These are phyloP conservation scores for Ogataea pignaliae DNA, from an alignment of 805 yeast species.

Conservation along the genomic window DNA sequence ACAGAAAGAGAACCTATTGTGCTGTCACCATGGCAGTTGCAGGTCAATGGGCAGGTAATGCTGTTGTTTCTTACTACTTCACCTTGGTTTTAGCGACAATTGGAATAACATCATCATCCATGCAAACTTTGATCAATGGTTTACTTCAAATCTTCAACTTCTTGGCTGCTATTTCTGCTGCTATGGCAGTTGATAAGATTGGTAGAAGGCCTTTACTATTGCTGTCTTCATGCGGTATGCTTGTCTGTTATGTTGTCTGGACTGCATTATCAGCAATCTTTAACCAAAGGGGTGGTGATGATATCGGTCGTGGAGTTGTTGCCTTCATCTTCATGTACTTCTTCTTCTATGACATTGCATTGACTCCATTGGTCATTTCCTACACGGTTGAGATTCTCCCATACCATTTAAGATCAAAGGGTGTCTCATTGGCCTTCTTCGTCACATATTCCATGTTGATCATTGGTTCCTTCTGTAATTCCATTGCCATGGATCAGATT, in stretches of 20 bases:
- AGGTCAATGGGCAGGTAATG: slow-evolving; percentile 43
- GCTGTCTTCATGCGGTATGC: slow-evolving; percentile 34
- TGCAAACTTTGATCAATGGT: slow-evolving; percentile 48
- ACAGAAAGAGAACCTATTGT: slow-evolving; percentile 36
- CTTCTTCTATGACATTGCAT: slow-evolving; percentile 39
- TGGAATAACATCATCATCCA: slow-evolving; percentile 45
- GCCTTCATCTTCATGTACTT: slow-evolving; percentile 27
- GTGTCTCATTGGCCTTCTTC: slow-evolving; percentile 41
- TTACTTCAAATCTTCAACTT: slow-evolving; percentile 45
- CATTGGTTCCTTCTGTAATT: slow-evolving; percentile 23
- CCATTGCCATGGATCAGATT: slow-evolving; percentile 37
- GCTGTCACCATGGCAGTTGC: slow-evolving; percentile 28
- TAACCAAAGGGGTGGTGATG: slow-evolving; percentile 3
- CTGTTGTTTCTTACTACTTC: slow-evolving; percentile 43
- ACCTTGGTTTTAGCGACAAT: slow-evolving; percentile 44
- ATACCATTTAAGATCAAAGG: slow-evolving; percentile 53
- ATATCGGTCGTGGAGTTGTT: slow-evolving; percentile 24
- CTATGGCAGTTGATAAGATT: slow-evolving; percentile 27
- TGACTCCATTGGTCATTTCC: slow-evolving; percentile 42
- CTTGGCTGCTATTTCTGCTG: slow-evolving; percentile 27
- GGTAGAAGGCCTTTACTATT: slow-evolving; percentile 37
- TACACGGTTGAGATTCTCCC: slow-evolving; percentile 50
- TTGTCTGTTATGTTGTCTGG: slow-evolving; percentile 38
- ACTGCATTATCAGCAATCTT: slow-evolving; percentile 42
- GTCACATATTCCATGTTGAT: slow-evolving; percentile 14